A percentile compares a stretch with the other conserved stretches of the same genome.
phyloP scores from a whole-genome alignment of 495 filamentous ascomycete genomes.

The Aspergillus campestris region DNA sequence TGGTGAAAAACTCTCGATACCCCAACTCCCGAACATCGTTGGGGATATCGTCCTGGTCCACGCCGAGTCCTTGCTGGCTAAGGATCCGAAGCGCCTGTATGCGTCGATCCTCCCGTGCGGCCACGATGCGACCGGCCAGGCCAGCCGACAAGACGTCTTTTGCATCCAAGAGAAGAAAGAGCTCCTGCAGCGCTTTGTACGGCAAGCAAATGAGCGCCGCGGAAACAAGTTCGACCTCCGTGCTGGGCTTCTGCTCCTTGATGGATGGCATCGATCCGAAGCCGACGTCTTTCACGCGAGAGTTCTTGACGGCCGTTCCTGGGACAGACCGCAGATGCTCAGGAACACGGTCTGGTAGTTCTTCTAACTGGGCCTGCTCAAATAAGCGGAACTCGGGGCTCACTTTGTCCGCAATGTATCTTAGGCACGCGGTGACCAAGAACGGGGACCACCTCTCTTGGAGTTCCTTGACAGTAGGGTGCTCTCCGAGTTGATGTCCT shows the following conservation, averaged over 20 bases:
- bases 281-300: too few species aligned
- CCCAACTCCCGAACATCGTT: conserved; percentile 3
- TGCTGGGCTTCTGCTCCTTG: conserved; percentile 7
- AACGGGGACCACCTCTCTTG: conserved; percentile 8
- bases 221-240: conserved; percentile 11
- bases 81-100: conserved; percentile 13
- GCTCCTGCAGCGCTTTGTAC: conserved; percentile 8
- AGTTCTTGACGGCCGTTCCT: too few species aligned
- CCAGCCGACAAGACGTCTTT: conserved; percentile 2
- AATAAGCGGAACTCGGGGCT: conserved; percentile 13
- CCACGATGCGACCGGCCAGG: conserved; percentile 14
- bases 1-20: conserved; percentile 9
- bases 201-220: conserved; percentile 20
- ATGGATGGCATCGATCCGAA: conserved; percentile 11
- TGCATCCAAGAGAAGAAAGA: conserved; percentile 9
- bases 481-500: not conserved
- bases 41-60: not conserved
- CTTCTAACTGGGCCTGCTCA: conserved; percentile 9
- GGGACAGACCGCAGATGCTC: conserved; percentile 6
- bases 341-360: conserved; percentile 22
- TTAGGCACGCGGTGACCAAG: conserved; percentile 9
- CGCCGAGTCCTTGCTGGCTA: not conserved
- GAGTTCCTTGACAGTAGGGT: conserved; percentile 3
- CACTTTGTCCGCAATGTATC: conserved; percentile 15
- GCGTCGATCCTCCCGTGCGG: conserved; percentile 22